Percentiles rank a stretch among this genome's conserved stretches.
These are phyloP conservation scores for Tetrapyrgos nigripes DNA, from an alignment of 1,284 basidiomycete genomes.

Conservation along the genomic window DNA sequence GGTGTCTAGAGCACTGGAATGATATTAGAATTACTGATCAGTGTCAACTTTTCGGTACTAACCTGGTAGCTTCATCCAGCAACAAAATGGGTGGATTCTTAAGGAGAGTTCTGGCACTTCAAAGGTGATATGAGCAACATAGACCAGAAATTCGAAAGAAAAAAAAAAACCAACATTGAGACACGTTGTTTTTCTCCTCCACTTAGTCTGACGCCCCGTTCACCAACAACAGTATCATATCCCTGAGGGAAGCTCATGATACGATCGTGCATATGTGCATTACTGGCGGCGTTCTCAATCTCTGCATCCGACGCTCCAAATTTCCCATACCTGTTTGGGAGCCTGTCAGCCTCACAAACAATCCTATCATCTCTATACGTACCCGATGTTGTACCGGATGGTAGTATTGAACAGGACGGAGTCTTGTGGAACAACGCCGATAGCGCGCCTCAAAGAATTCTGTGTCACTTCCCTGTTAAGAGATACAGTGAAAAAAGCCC, in stretches of 20 bases:
- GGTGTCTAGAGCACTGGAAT: slow-evolving; percentile 75
- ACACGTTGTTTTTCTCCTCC: slow-evolving; percentile 88
- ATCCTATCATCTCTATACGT: slow-evolving; percentile 19
- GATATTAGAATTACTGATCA: background rate
- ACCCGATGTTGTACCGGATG: slow-evolving; percentile 81
- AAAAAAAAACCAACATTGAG: no score
- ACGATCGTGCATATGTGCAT: slow-evolving; percentile 85
- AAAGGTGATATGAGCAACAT: no score
- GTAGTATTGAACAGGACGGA: slow-evolving; percentile 85
- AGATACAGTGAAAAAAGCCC: background rate
- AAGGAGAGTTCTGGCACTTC: slow-evolving; percentile 82
- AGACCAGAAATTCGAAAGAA: no score
- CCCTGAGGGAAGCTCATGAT: slow-evolving; percentile 78
- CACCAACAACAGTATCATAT: slow-evolving; percentile 82
- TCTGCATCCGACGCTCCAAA: slow-evolving; percentile 71
- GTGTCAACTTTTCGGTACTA: slow-evolving; percentile 12
- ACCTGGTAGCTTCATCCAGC: slow-evolving; percentile 85
- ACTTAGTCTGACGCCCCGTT: slow-evolving; percentile 82
- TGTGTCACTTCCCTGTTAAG: slow-evolving; percentile 76
- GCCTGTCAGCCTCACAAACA: slow-evolving; percentile 1
- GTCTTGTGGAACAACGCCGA: slow-evolving; percentile 87
- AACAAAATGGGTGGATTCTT: slow-evolving; percentile 88
- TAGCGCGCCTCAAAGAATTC: slow-evolving; percentile 75
- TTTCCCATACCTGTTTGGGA: slow-evolving; percentile 63
- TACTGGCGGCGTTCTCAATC: slow-evolving; percentile 74